Base-by-base conservation (phyloP, 495 filamentous ascomycete species). In the Tuber indicum region DNA sequence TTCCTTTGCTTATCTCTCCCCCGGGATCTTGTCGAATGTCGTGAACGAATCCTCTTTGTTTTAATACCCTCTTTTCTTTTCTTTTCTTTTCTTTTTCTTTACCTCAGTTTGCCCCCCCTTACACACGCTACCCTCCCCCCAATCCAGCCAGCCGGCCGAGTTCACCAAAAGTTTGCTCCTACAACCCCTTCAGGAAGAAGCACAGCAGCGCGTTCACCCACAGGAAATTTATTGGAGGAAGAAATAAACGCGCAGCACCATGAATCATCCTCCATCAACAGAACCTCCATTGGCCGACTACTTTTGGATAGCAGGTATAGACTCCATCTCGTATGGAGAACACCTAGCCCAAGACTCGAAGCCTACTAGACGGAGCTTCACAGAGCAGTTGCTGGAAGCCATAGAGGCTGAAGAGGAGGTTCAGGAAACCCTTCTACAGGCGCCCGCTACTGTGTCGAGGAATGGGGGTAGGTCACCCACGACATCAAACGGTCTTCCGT, bases 241-340 rank as follows among this genome's bases (percentile, higher is more conserved):
- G 71, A 70, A 70, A 77, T 75, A 75, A 72, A 70, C 49, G 44
- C 74, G 72, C 70, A 70, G 73, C 78, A 52, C 72, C 74, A 81
- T 81, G 78, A 81, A 77, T 52, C 80, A 73, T 72, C 75, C 81
- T 74, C 78, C 78, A 52, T 77, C 77, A 72, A 76, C 79, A 71
- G 79, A 81, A 39, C 82, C 91, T 73, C 96, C 96, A 78, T 90
- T 99, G 77, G 96, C 96, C 84, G 96, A 99, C 85, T 98, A 96
- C 86, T 99, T 99, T 86, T 99, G 96, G 93, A 98, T 99, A 79
- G 93, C 93, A 79, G 96, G 96, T 84, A 90, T 97, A 82, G 93
- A 94, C 85, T 91, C 92, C 77, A 85, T 89, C 77, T 87, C 88
- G 69, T 91, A 90, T 84, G 86, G 88, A 75, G 88, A 91, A 78